phyloP scores from a whole-genome alignment of 441 rosid species.

The Omphalea diandra region DNA sequence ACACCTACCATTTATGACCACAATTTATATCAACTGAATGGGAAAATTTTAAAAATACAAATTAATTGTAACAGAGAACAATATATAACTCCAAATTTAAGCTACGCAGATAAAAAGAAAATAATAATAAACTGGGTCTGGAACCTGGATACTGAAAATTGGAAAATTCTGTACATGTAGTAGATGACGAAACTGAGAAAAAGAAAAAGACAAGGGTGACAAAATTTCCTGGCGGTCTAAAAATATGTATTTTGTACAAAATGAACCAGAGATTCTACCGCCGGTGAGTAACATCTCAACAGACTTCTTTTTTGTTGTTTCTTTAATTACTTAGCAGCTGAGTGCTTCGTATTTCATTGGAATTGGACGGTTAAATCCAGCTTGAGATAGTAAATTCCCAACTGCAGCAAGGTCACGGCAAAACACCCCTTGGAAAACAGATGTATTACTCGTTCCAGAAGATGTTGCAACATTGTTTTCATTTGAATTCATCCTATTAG shows the following conservation, averaged over 20 bases:
- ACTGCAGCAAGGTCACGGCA: constrained; percentile 76
- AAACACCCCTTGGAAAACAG: constrained; percentile 78
- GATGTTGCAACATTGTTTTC: constrained; percentile 29
- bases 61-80: background rate
- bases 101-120: background rate
- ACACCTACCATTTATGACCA: background rate
- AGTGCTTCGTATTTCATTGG: constrained; percentile 79
- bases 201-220: constrained; percentile 27
- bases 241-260: constrained; percentile 38
- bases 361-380: constrained; percentile 76
- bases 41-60: background rate
- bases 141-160: constrained; percentile 15
- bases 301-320: constrained; percentile 13
- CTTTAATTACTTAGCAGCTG: constrained; percentile 58
- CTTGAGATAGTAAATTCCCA: constrained; percentile 72
- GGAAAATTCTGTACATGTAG: constrained; percentile 41
- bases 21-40: background rate
- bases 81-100: constrained; percentile 7
- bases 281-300: constrained; percentile 37
- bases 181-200: constrained; percentile 10
- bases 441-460: constrained; percentile 29
- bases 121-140: constrained; percentile 16
- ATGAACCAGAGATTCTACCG: constrained; percentile 42
- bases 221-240: constrained; percentile 64
- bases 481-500: constrained; percentile 21